These are phyloP conservation scores for Cyberlindnera meyerae DNA, from an alignment of 805 yeast genomes.

Conservation along the genomic window DNA sequence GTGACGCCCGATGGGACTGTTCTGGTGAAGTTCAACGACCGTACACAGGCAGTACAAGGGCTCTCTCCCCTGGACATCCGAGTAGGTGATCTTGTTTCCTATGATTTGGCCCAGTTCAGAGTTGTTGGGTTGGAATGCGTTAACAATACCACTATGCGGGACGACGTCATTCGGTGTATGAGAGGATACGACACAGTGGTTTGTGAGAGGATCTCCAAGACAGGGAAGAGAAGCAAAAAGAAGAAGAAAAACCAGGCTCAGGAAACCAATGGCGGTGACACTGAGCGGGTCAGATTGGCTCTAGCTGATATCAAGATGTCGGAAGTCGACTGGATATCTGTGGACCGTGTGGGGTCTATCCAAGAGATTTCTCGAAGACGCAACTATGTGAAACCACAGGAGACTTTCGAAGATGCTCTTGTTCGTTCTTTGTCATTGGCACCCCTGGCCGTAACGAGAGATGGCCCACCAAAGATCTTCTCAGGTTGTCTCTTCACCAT, in stretches of 20 bases:
- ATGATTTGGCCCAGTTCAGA: constrained; percentile 31
- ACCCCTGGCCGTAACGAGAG: constrained; percentile 1
- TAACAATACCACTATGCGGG: constrained; percentile 14
- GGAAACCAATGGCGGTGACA: not conserved
- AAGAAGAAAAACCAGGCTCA: too few relatives aligned
- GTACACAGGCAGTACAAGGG: constrained; percentile 26
- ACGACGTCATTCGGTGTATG: constrained; percentile 42
- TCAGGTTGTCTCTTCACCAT: constrained; percentile 35
- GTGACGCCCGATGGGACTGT: constrained; percentile 26
- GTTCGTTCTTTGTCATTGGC: not conserved
- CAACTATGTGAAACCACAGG: constrained; percentile 1
- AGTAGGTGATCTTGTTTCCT: constrained; percentile 49
- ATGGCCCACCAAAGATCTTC: constrained; percentile 6
- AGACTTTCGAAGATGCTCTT: constrained; percentile 12
- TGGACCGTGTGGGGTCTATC: constrained; percentile 26
- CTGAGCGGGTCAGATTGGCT: constrained; percentile 13
- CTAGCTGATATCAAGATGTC: constrained; percentile 30
- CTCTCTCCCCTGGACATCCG: constrained; percentile 43
- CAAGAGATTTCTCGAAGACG: constrained; percentile 15
- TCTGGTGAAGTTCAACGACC: constrained; percentile 38
- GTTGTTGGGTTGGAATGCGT: constrained; percentile 43
- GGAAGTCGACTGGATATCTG: constrained; percentile 31
- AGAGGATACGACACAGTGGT: constrained; percentile 56
- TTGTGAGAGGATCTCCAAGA: constrained; percentile 26
- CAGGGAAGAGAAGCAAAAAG: constrained; percentile 7